Evolutionary conservation across 2,329 filamentous ascomycete genomes (phyloP).

Genomic region (Alternaria metachromatica): DNA sequence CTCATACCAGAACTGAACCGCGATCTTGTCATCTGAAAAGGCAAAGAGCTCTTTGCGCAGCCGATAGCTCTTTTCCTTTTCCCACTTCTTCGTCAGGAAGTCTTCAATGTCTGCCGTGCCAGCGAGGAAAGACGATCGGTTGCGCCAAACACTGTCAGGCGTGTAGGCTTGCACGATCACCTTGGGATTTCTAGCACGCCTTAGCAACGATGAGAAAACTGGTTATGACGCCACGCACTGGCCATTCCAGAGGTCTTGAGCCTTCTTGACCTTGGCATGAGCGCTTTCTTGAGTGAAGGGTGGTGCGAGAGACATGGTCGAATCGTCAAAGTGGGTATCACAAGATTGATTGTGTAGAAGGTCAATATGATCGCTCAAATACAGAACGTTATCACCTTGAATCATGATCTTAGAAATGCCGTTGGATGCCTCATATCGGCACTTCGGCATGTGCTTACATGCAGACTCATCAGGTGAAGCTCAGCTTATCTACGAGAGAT

Average conservation of each 20-base stretch:
- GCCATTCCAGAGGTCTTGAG: slow-evolving; percentile 84
- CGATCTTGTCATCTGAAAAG: slow-evolving; percentile 76
- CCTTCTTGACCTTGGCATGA: slow-evolving; percentile 78
- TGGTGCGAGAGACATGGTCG: slow-evolving; percentile 60
- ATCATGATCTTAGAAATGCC: background rate
- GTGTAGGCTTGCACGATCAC: slow-evolving; percentile 77
- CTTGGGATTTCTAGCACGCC: slow-evolving; percentile 63
- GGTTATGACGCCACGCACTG: slow-evolving; percentile 56
- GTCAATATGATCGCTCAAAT: background rate
- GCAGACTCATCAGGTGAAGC: background rate
- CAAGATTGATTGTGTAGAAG: background rate
- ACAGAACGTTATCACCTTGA: background rate
- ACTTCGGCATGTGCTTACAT: slow-evolving; percentile 8
- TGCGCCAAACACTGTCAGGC: slow-evolving; percentile 78
- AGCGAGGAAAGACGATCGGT: slow-evolving; percentile 71
- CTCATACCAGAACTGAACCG: slow-evolving; percentile 92
- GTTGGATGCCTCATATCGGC: slow-evolving; percentile 5
- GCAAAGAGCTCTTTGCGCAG: slow-evolving; percentile 85
- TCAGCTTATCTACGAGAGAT: background rate
- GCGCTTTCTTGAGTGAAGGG: slow-evolving; percentile 80
- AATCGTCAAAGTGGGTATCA: background rate
- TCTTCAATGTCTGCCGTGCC: slow-evolving; percentile 71
- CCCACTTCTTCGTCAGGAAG: slow-evolving; percentile 78
- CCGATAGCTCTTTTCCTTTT: slow-evolving; percentile 71
- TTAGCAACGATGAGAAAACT: slow-evolving; percentile 1